Evolutionary conservation across 495 filamentous ascomycete genomes (phyloP).

Genomic region (Tuber magnatum): DNA sequence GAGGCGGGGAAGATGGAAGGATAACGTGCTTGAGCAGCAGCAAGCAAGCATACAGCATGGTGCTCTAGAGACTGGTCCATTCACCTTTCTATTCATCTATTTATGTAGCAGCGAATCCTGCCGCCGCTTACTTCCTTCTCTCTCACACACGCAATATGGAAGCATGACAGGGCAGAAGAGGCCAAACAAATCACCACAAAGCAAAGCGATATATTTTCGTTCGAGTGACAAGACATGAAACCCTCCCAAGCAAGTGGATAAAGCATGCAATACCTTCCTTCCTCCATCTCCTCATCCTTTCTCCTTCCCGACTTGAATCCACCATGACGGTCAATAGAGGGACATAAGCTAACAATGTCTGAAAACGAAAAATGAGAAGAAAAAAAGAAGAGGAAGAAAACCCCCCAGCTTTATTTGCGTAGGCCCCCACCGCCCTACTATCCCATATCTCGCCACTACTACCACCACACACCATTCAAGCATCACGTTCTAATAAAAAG

Average conservation of each 20-base stretch:
- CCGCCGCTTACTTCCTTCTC: no score
- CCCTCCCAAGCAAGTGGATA: neutral
- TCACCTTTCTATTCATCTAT: neutral
- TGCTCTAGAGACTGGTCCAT: neutral
- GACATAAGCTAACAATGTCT: neutral
- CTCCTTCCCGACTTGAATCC: neutral
- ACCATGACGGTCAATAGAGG: neutral
- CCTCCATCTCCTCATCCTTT: neutral
- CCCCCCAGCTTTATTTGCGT: neutral
- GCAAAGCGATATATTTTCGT: neutral
- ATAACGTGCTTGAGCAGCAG: no score
- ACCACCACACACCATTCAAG: neutral
- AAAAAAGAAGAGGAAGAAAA: no score
- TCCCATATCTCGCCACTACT: neutral
- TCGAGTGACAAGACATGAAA: constrained; percentile 5
- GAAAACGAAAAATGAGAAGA: no score
- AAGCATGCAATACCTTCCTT: neutral
- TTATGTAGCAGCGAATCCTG: neutral
- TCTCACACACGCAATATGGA: neutral
- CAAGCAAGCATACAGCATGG: no score
- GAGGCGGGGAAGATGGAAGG: no score
- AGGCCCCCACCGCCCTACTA: neutral
- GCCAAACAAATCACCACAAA: neutral
- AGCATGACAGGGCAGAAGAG: neutral
- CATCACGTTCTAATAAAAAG: neutral